Percentiles rank a stretch among this genome's conserved stretches.
phyloP scores from a whole-genome alignment of 768 basidiomycete genomes.

The Gloeopeniophorella convolvens region DNA sequence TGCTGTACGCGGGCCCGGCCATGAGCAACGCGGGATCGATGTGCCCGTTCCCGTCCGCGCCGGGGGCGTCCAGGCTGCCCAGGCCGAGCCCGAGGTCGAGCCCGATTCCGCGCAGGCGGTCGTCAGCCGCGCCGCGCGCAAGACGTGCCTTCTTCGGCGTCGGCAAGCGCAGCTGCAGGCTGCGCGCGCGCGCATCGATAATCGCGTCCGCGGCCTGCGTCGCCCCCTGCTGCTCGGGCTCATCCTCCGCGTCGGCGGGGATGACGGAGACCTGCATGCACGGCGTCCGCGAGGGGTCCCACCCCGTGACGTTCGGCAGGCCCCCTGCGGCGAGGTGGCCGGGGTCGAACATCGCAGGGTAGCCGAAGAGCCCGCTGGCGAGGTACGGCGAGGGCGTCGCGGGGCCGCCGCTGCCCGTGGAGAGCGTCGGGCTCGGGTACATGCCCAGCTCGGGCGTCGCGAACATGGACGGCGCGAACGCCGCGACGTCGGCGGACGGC shows the following conservation, averaged over 20 bases:
- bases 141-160: background rate
- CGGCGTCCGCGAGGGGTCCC: conserved; percentile 8
- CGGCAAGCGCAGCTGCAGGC: conserved; percentile 1
- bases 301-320: background rate
- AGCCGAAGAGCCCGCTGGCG: conserved; percentile 12
- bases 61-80: background rate
- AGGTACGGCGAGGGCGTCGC: conserved; percentile 14
- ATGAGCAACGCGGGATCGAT: background rate
- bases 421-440: conserved; percentile 16
- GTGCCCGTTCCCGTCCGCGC: background rate
- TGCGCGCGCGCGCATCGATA: background rate
- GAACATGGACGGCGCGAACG: conserved; percentile 2
- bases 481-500: background rate
- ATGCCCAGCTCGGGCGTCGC: conserved; percentile 12
- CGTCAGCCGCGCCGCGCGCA: background rate
- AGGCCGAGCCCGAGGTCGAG: background rate
- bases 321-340: conserved; percentile 4
- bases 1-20: background rate
- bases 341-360: conserved; percentile 8
- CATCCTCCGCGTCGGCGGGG: background rate
- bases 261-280: background rate
- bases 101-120: background rate
- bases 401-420: conserved; percentile 10
- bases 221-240: background rate
- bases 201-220: background rate